These are phyloP conservation scores for Centaurea solstitialis DNA, from an alignment of 129 eudicot species.

Conservation along the genomic window DNA sequence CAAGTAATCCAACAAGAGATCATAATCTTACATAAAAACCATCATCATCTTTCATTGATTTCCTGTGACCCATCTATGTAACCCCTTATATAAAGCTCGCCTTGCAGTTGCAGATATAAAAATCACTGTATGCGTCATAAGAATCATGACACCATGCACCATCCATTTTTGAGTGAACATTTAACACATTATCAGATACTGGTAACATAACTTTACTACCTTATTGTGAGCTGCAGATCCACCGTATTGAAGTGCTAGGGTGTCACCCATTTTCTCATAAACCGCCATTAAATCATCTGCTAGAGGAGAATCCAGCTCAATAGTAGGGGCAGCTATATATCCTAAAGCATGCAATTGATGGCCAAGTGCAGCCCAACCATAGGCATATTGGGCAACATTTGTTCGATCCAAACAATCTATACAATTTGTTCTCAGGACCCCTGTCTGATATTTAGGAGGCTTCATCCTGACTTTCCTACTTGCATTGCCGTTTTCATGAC, in stretches of 20 bases:
- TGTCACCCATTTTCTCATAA: slow-evolving; percentile 97
- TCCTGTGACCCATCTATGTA: not conserved
- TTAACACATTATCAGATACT: not conserved
- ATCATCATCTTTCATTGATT: not conserved
- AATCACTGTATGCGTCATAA: not conserved
- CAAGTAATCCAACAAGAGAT: not conserved
- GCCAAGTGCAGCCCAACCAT: slow-evolving; percentile 93
- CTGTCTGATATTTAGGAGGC: slow-evolving; percentile 67
- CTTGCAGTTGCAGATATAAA: not conserved
- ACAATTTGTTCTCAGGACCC: slow-evolving; percentile 92
- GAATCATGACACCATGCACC: not conserved
- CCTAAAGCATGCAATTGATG: slow-evolving; percentile 89
- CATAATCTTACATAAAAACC: not conserved
- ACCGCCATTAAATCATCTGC: slow-evolving; percentile 73
- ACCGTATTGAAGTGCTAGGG: slow-evolving; percentile 91
- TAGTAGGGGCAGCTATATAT: slow-evolving; percentile 40
- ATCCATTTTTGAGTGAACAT: slow-evolving; percentile 7
- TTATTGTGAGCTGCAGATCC: slow-evolving; percentile 99
- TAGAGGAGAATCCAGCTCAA: slow-evolving; percentile 70
- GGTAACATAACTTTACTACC: slow-evolving; percentile 42
- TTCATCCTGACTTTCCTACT: slow-evolving; percentile 29
- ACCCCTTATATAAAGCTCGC: not conserved
- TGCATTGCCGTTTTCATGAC: slow-evolving; percentile 16
- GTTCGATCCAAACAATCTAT: slow-evolving; percentile 99
- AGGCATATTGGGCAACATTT: slow-evolving; percentile 93